phyloP scores from a whole-genome alignment of 352 stramenopile species.

The Globisporangium sylvaticum region DNA sequence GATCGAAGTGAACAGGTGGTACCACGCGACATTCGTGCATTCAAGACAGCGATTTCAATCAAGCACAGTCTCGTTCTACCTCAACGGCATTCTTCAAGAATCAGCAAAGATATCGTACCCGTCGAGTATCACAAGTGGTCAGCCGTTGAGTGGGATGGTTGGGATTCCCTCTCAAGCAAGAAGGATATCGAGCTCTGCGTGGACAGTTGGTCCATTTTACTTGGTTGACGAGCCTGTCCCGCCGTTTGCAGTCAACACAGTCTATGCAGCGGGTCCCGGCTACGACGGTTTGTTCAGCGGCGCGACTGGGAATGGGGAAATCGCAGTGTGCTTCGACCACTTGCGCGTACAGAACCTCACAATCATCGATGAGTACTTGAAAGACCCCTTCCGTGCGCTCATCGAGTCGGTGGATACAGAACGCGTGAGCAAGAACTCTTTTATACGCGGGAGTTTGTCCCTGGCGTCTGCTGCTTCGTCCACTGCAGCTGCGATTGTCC shows the following conservation, averaged over 20 bases:
- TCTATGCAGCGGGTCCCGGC: constrained; percentile 47
- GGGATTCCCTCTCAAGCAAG: constrained; percentile 53
- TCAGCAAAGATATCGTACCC: constrained; percentile 70
- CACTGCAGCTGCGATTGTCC: constrained; percentile 59
- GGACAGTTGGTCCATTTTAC: constrained; percentile 63
- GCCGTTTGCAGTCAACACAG: constrained; percentile 40
- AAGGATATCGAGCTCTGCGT: constrained; percentile 33
- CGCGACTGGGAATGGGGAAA: constrained; percentile 39
- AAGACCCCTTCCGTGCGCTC: constrained; percentile 55
- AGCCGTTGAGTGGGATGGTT: constrained; percentile 56
- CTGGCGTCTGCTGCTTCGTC: constrained; percentile 57
- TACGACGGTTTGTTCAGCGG: constrained; percentile 64
- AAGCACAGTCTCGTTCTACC: constrained; percentile 52
- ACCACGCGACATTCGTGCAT: constrained; percentile 57
- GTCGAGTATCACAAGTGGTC: constrained; percentile 39
- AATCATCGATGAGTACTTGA: constrained; percentile 60
- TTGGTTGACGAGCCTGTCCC: constrained; percentile 57
- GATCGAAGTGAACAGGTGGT: constrained; percentile 39
- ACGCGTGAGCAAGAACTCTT: constrained; percentile 41
- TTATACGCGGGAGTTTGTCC: constrained; percentile 43
- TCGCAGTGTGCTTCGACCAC: constrained; percentile 47
- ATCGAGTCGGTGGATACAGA: constrained; percentile 73
- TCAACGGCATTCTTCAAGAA: constrained; percentile 65
- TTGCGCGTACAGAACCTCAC: constrained; percentile 41
- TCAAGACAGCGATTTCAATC: constrained; percentile 67